phyloP scores from a whole-genome alignment of 495 filamentous ascomycete genomes.

The Glarea lozoyensis region DNA sequence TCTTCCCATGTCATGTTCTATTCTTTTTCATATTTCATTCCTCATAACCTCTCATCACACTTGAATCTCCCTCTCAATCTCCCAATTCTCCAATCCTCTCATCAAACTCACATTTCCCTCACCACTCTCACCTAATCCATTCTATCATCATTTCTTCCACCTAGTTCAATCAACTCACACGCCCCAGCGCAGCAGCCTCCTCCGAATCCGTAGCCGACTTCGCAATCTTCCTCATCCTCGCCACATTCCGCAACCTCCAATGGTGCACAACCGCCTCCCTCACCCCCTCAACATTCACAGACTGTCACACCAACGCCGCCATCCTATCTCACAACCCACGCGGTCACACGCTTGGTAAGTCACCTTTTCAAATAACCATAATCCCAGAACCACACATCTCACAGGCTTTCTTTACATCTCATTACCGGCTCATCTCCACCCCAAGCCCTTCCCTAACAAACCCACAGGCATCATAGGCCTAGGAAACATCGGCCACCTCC shows the following conservation, averaged over 20 bases:
- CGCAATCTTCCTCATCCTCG: conserved; percentile 46
- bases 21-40: background rate
- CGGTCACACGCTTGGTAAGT: conserved; percentile 36
- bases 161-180: conserved; percentile 8
- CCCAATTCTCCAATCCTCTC: no score
- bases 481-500: conserved; percentile 55
- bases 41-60: no score
- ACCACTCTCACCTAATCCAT: no score
- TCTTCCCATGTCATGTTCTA: no score
- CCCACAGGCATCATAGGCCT: conserved; percentile 53
- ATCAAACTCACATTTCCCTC: no score
- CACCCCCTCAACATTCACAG: conserved; percentile 31
- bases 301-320: conserved; percentile 46
- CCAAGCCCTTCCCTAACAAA: no score
- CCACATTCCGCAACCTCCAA: conserved; percentile 46
- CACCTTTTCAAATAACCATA: no score
- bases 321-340: conserved; percentile 42
- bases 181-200: conserved; percentile 40
- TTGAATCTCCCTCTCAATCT: no score
- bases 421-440: no score
- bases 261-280: conserved; percentile 42
- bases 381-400: no score
- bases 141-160: no score
- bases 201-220: conserved; percentile 50
- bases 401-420: no score